Evolutionary conservation across 352 stramenopile species (phyloP).

Genomic region (Thalassiosira allenii): DNA sequence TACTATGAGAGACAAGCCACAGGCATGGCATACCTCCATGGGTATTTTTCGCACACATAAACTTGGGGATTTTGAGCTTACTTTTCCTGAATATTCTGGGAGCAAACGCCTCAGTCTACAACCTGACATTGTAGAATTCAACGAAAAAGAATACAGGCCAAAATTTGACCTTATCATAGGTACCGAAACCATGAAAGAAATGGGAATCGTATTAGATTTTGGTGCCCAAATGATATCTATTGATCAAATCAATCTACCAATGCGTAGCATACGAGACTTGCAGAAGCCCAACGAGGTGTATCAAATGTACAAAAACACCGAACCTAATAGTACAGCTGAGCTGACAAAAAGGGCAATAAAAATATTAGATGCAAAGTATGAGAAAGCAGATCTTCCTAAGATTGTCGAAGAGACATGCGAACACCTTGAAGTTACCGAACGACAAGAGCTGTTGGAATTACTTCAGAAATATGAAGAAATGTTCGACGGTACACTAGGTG

Average conservation of each 20-base stretch:
- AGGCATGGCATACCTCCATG: neutral
- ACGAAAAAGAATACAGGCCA: neutral
- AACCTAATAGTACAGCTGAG: neutral
- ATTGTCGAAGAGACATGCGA: neutral
- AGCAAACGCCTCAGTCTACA: neutral
- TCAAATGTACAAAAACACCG: neutral
- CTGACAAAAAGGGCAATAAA: neutral
- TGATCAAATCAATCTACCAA: neutral
- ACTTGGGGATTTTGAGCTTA: neutral
- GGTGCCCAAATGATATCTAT: neutral
- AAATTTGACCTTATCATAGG: neutral
- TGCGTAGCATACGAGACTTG: neutral
- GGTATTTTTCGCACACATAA: neutral
- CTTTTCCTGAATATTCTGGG: neutral
- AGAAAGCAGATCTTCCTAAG: conserved; percentile 1
- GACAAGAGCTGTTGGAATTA: neutral
- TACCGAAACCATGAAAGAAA: neutral
- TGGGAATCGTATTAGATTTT: neutral
- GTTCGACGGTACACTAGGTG: too few relatives aligned
- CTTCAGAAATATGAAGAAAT: conserved; percentile 43
- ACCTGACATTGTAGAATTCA: neutral
- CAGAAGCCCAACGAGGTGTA: neutral
- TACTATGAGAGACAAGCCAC: neutral
- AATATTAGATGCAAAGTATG: conserved; percentile 11
- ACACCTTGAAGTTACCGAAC: neutral